Base-by-base conservation (phyloP, 2,329 filamentous ascomycete species). In the Curvularia verruculosa region DNA sequence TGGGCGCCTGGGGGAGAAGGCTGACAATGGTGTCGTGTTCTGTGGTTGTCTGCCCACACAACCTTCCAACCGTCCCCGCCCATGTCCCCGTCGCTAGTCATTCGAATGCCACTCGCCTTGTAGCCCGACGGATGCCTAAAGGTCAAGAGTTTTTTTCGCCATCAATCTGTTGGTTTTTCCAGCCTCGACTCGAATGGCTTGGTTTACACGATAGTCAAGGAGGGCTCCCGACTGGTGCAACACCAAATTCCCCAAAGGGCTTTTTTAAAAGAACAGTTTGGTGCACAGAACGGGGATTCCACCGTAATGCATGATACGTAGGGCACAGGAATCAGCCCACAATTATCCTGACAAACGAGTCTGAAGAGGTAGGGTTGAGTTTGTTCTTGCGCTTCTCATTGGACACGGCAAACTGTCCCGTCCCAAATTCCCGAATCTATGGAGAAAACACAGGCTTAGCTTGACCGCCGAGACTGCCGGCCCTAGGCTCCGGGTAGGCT, bases 361-460 rank as follows among this genome's bases (percentile, higher is more conserved):
- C 40, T 40, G 44, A 43, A 19, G 18, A 29, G n/a, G 37, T 19
- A 39, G 50, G 50, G 24, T 24, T n/a, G 26, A 50, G 44, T 31
- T 26, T 36, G 37, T 39, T 21, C 12, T 15, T 23, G 18, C 24
- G 23, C 15, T 39, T 23, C 45, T 40, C 40, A 57, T 57, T 57
- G 54, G 54, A 9, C 12, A 31, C 54, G 54, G 54, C 34, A 13
- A 54, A 40, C 23, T 29, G 29, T 46, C 26, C 49, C 54, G 54
- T 48, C 15, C 43, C 36, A 44, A 48, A 47, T 48, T 53, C 31
- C 37, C 49, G 44, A 56, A 9, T 37, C 15, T 44, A 41, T 39
- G 36, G 45, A 53, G 43, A 44, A 44, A 56, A 34, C 31, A 48
- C 18, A 48, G 51, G 39, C 43, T 37, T 53, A 53, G 54, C 54